Evolutionary conservation across 169 alveolate genomes (phyloP), one percentile per base, ranked within the genome.

Genomic region (Cryptosporidium xiaoi): DNA sequence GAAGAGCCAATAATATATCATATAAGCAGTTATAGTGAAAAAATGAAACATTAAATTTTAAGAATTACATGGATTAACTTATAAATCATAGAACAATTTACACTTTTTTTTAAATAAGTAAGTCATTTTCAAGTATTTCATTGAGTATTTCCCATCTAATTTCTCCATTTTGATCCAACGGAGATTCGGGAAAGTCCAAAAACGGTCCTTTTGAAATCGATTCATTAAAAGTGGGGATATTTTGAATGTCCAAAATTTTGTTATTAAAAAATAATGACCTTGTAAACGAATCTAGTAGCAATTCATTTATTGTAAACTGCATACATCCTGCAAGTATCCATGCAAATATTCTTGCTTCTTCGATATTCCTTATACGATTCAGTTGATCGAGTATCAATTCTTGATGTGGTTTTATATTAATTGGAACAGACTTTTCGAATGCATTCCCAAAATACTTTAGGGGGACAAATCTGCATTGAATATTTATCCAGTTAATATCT

Each of bases 271-370:
- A 77, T 33, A 77, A 13, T 40, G 69, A 44, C 56, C 51, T 77
- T 6, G 87, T 77, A 60, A 20, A 60, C 20, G 87, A 60, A 27
- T 77, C 87, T 33, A 60, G 12, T 36, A 77, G 40, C 64, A 77
- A 27, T 77, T 77, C 87, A 29, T 77, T 77, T 16, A 77, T 44
- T 58, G 87, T 77, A 15, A 44, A 36, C 24, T 77, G 87, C 71
- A 77, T 60, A 27, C 87, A 77, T 2, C 87, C 87, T 3, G 77
- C 87, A 15, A 77, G 64, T 34, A 77, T 77, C 87, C 87, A 77
- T 40, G 87, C 87, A 77, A 77, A 77, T 24, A 77, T 48, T 31
- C 71, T 77, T 44, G 87, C 87, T 24, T 77, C 87, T 24, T 56
- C 71, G 5, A 62, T 56, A 34, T 44, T 77, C 40, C 87, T 58